phyloP scores from a whole-genome alignment of 192 early-diverging fungal species.

The Coemansia sp. region DNA sequence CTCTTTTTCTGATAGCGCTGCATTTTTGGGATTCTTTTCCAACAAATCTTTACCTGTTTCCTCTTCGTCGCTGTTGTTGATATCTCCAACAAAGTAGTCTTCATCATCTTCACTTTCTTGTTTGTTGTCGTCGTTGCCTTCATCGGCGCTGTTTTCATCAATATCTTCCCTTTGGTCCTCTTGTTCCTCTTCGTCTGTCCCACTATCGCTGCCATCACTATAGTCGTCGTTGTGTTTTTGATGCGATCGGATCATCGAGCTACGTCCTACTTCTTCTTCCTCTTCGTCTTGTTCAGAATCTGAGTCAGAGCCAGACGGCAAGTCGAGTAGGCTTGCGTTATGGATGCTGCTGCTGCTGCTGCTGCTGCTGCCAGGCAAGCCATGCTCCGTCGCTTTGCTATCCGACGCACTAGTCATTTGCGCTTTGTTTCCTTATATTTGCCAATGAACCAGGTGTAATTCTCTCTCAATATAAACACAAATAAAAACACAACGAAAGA shows the following conservation, averaged over 20 bases:
- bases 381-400: not conserved
- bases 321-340: not conserved
- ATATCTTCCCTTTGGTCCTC: too few relatives aligned
- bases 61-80: conserved; percentile 10
- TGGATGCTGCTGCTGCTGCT: too few relatives aligned
- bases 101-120: conserved; percentile 28
- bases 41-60: not conserved
- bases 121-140: conserved; percentile 16
- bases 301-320: not conserved
- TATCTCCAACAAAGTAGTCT: conserved; percentile 32
- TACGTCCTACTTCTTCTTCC: conserved; percentile 15
- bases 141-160: too few relatives aligned
- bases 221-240: conserved; percentile 14
- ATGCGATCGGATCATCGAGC: conserved; percentile 7
- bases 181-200: not conserved
- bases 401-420: too few relatives aligned
- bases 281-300: not conserved
- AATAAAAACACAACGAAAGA: not conserved
- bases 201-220: conserved; percentile 9
- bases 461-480: not conserved
- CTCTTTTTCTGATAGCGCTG: conserved; percentile 34
- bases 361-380: not conserved
- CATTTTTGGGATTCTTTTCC: conserved; percentile 5
- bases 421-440: too few relatives aligned
- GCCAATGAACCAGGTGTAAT: too few relatives aligned